phyloP scores from a whole-genome alignment of 768 basidiomycete genomes.

The Trametes cingulata region DNA sequence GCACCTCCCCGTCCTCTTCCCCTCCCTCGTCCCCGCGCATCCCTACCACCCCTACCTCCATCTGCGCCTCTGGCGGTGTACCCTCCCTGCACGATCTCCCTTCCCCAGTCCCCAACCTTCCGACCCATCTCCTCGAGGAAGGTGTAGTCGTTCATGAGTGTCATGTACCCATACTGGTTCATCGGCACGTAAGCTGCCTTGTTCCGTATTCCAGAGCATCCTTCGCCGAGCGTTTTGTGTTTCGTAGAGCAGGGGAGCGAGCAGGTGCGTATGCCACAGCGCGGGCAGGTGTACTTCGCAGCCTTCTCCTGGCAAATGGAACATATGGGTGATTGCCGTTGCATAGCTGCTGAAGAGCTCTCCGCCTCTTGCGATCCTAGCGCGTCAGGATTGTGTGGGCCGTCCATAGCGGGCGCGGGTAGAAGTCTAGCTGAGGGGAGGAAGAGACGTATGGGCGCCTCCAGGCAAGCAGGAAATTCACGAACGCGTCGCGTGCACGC shows the following conservation, averaged over 20 bases:
- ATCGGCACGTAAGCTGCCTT: slow-evolving; percentile 74
- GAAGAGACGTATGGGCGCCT: neutral
- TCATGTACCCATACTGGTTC: slow-evolving; percentile 82
- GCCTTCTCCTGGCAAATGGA: slow-evolving; percentile 46
- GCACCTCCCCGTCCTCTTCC: slow-evolving; percentile 32
- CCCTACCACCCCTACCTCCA: slow-evolving; percentile 26
- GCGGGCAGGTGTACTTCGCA: slow-evolving; percentile 78
- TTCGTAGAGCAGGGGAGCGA: slow-evolving; percentile 64
- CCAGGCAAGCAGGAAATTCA: neutral
- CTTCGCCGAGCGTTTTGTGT: slow-evolving; percentile 60
- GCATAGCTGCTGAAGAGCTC: slow-evolving; percentile 18
- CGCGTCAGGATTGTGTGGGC: neutral
- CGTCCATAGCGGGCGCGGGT: neutral
- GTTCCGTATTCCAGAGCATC: slow-evolving; percentile 74
- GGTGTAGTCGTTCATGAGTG: slow-evolving; percentile 87
- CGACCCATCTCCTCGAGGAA: slow-evolving; percentile 84
- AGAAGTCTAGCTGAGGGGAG: too few species aligned
- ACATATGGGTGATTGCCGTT: slow-evolving; percentile 41
- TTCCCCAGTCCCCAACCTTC: slow-evolving; percentile 72
- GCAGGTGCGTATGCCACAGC: slow-evolving; percentile 71
- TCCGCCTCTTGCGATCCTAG: neutral
- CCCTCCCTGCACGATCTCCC: slow-evolving; percentile 65
- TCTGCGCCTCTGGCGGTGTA: slow-evolving; percentile 38
- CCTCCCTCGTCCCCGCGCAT: slow-evolving; percentile 31
- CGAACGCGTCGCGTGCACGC: neutral